Base-by-base conservation (phyloP, 805 yeast species). In the Saccharomyces jurei region DNA sequence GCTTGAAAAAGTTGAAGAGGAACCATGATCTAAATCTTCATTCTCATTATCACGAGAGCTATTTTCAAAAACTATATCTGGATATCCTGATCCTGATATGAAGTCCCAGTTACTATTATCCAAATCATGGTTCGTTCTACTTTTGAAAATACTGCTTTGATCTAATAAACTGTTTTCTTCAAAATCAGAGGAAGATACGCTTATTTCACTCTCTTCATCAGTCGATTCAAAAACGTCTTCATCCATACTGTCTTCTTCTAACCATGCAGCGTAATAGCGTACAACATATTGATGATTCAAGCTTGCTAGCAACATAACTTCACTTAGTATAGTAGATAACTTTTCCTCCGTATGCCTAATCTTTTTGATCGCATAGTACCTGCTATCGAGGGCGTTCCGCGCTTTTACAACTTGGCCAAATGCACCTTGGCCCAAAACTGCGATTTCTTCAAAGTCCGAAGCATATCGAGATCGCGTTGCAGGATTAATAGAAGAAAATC, bases 321-420 rank as follows among this genome's bases (percentile, higher is more conserved):
- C 99, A 57, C 87, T 89, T 54, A 94, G 73, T 56, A 94, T 86
- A 4, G 86, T 81, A 26, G 95, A 84, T 47, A 94, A 74, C 60
- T 87, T 86, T 62, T 87, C 84, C 50, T 87, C 86, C 2, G 85
- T 80, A 62, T 94, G 97, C 55, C 86, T 82, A 50, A 94, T 87
- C 62, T 91, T 92, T 68, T 94, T 94, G 56, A 94, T 83, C 0
- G 99, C 99, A 69, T 94, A 94, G 61, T 87, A 88, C 14, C 97
- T 79, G 22, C 99, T 98, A 67, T 94, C 99, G 59, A 94, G 79
- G 55, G 91, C 81, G 67, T 91, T 92, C 57, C 99, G 77, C 0
- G 94, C 98, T 64, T 92, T 91, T n/a, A 94, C 97, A 8, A 94
- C 99, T 69, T 94, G 97, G 5, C 99, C 99, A 71, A 87, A 94